Evolutionary conservation across 2,329 filamentous ascomycete species (phyloP), one percentile per base, ranked within the genome.

Genomic region (Tolypocladium capitatum): DNA sequence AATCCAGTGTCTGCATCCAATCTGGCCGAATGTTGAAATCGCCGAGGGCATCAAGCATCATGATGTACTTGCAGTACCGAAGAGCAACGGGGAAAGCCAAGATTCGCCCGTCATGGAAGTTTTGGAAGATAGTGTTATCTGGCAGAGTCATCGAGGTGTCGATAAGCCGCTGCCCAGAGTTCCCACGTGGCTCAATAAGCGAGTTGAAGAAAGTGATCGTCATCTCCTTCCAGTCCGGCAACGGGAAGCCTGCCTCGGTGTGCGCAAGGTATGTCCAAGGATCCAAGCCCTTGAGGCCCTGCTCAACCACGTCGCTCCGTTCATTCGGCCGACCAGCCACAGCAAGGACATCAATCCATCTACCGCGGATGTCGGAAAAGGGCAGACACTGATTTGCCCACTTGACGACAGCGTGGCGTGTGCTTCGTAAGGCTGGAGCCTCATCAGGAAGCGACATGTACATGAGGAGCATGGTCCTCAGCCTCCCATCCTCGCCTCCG

Each of bases 271-370:
- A 69, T 0, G 69, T 74, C 73, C 74, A 76, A 13, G 78, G 78
- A 57, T 95, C 88, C 4, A 96, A 73, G 1, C 92, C 92, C 63
- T 88, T 90, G 51, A 80, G 82, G 2, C 89, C 92, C 67, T 97
- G 91, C 60, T 98, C 92, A 1, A 86, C 67, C 3, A 97, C 81
- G 60, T 97, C 91, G 51, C 82, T 84, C 42, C 85, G 78, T 60
- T 90, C 84, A 45, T 80, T 76, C 3, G 69, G 64, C 3, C 74
- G 74, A 13, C 81, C 81, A 16, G 78, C 80, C 9, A 92, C 70
- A 8, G 90, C 91, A 45, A 96, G 73, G 16, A 97, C 77, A 61
- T 96, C 81, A 43, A 96, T 85, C 86, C 88, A 96, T 44, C 92
- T 79, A 27, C 81, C 92, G 34, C 83, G 72, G 10, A 87, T 74